phyloP scores from a whole-genome alignment of 1,284 basidiomycete species.

The Hypsizygus ulmarius region DNA sequence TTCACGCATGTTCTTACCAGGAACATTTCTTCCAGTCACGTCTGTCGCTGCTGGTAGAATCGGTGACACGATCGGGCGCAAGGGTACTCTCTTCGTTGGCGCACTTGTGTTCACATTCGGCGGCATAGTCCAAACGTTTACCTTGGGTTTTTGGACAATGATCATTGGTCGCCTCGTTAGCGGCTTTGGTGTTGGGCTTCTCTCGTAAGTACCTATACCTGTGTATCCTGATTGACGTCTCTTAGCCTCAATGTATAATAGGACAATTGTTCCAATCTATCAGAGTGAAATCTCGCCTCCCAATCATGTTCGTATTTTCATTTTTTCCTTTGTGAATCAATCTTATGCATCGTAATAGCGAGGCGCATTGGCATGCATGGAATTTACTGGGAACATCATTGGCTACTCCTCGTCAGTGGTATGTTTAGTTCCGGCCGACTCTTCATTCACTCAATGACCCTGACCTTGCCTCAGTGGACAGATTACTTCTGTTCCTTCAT shows the following conservation, averaged over 20 bases:
- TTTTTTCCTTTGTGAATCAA: constrained; percentile 2
- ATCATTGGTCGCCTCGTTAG: constrained; percentile 84
- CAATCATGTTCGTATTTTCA: constrained; percentile 65
- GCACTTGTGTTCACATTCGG: constrained; percentile 88
- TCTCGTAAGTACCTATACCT: constrained; percentile 61
- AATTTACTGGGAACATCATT: constrained; percentile 92
- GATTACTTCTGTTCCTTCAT: constrained; percentile 94
- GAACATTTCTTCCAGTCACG: constrained; percentile 56
- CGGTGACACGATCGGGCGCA: constrained; percentile 86
- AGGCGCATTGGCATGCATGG: constrained; percentile 92
- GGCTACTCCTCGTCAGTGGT: constrained; percentile 96
- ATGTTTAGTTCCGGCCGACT: constrained; percentile 33
- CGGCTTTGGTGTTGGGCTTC: constrained; percentile 91
- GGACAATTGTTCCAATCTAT: constrained; percentile 97
- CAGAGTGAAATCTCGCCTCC: constrained; percentile 97
- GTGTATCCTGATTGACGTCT: not conserved
- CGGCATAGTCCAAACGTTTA: constrained; percentile 88
- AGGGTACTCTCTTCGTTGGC: constrained; percentile 84
- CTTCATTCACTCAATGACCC: not conserved
- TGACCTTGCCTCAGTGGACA: constrained; percentile 66
- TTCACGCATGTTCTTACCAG: not conserved
- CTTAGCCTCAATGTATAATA: constrained; percentile 27
- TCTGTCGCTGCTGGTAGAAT: constrained; percentile 87
- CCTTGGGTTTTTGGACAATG: constrained; percentile 83
- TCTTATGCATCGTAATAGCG: constrained; percentile 45